Conservation (phyloP, 208 protist species). For the Wallacemonas rigidus region DNA sequence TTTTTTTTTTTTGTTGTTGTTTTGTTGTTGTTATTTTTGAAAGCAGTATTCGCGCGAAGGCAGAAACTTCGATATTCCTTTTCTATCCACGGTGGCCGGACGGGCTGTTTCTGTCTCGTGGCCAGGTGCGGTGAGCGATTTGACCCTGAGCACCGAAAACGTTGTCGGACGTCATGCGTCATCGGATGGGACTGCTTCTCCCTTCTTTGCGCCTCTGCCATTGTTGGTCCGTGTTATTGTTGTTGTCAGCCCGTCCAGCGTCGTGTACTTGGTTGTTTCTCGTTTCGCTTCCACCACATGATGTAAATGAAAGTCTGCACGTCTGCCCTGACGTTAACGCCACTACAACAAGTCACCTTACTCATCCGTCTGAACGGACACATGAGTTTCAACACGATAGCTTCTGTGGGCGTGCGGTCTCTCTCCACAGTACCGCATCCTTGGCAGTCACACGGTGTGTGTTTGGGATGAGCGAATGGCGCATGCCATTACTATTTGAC, state of each 20-base stretch:
- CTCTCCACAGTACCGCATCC: no score
- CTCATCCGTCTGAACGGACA: not conserved
- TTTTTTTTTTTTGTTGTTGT: conserved; percentile 5
- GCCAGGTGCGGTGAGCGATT: no score
- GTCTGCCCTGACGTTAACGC: not conserved
- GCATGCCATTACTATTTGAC: no score
- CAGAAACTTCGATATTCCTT: no score
- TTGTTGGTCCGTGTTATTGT: not conserved
- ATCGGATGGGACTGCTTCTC: not conserved
- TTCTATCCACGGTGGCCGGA: no score
- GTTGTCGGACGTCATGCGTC: no score
- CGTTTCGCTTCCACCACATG: not conserved
- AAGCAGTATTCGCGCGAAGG: not conserved
- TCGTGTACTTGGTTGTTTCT: not conserved
- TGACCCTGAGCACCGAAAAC: no score
- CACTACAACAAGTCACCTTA: not conserved
- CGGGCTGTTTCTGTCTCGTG: no score
- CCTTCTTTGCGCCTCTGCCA: not conserved
- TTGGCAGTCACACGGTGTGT: no score
- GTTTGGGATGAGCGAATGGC: no score
- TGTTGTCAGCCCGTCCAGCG: not conserved
- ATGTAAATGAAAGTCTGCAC: not conserved
- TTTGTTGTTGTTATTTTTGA: conserved; percentile 15
- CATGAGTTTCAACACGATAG: no score
- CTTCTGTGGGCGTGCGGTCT: no score